Conservation (phyloP, 2,329 filamentous ascomycete species). For the Talaromyces marneffei region DNA sequence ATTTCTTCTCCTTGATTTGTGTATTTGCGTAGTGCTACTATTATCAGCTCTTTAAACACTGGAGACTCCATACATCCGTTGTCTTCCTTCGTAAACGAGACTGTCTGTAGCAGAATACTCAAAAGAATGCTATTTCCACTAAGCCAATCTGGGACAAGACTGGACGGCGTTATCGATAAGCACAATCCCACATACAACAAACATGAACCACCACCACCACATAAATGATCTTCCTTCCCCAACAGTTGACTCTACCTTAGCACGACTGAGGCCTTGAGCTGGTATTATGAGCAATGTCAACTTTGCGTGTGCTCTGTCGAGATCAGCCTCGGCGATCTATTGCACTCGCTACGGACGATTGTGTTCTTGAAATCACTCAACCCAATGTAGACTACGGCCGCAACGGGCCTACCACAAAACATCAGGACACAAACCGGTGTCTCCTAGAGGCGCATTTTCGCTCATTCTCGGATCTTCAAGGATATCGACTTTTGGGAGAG, state of each 20-base stretch:
- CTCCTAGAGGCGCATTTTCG: conserved; percentile 79
- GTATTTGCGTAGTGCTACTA: neutral
- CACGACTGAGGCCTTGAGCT: neutral
- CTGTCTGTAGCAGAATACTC: neutral
- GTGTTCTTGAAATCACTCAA: conserved; percentile 43
- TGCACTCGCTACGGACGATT: conserved; percentile 68
- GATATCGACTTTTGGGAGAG: conserved; percentile 71
- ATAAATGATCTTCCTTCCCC: neutral
- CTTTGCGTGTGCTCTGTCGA: conserved; percentile 72
- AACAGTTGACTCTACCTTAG: neutral
- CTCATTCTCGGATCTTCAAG: conserved; percentile 60
- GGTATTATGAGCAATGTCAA: conserved; percentile 41
- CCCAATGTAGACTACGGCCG: conserved; percentile 59
- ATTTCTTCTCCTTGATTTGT: neutral
- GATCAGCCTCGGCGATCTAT: conserved; percentile 84
- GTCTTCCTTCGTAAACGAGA: neutral
- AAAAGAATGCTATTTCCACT: neutral
- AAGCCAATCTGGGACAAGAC: neutral
- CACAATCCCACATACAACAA: neutral
- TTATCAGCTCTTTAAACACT: too few species aligned
- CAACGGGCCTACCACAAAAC: conserved; percentile 29
- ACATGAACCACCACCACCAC: neutral
- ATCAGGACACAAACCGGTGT: conserved; percentile 53
- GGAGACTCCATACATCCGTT: neutral
- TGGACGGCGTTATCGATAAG: conserved; percentile 2